Base-by-base conservation (phyloP, 1,139 yeast genomes). In the Candida frijolesensis region DNA sequence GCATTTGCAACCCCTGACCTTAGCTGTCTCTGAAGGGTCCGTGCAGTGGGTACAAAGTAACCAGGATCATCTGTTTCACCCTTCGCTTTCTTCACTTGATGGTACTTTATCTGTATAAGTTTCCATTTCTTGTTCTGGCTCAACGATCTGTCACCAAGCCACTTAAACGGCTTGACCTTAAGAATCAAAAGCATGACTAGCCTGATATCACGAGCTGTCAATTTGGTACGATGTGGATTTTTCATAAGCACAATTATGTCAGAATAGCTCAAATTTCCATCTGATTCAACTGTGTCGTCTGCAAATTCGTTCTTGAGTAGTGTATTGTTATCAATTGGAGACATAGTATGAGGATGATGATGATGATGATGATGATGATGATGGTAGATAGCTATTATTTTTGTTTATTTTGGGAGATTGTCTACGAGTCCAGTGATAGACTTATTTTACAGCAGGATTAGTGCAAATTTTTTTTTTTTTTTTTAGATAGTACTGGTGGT, bases 81-180 rank as follows among this genome's bases (percentile, higher is more conserved):
- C n/a, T n/a, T n/a, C n/a, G n/a, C n/a, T n/a, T n/a, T n/a, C n/a
- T n/a, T n/a, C n/a, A 55, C 52, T 19, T 63, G 59, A 33, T 63
- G 61, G 48, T 63, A 70, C 45, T 56, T 58, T 12, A 54, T 56
- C 51, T 71, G 75, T 43, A 72, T 69, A 30, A 64, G 45, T 50
- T 67, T 70, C 77, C 77, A 72, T 52, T 71, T 72, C 47, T 63
- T 66, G 1, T 73, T 69, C 54, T 72, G 76, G 42, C 66, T 62
- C 25, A 67, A 52, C 8, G 65, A 58, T 30, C 72, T 58, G 52
- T 71, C 71, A 2, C 77, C 77, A 34, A 71, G 64, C 50, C 71
- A 71, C 50, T 71, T 71, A 56, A 72, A 72, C 4, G 77, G 77
- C 51, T 70, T 71, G 25, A 70, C 61, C 27, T 64, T 58, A 14